Base-by-base conservation (phyloP, 306 rosid genomes). In the Myrica gale region DNA sequence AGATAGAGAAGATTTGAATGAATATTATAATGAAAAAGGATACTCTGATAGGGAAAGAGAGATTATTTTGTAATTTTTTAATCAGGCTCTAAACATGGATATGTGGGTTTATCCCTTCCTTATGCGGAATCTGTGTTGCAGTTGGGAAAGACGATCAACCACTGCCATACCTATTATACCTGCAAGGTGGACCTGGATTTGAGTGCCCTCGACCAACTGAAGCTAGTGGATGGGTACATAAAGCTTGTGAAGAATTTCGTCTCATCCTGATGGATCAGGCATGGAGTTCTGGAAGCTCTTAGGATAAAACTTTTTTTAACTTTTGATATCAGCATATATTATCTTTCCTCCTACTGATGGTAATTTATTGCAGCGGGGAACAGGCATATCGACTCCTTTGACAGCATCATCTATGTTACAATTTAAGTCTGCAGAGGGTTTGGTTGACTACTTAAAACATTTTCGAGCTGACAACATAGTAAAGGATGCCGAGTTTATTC, bases 101-200 rank as follows among this genome's bases (percentile, higher is more conserved):
- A 58, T 47, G 12, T 66, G 15, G 79, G 46, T 56, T 52, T 46
- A 26, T 69, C 76, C 56, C 47, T 85, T 58, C 58, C 76, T 52
- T 73, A 83, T 6, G 66, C 43, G 32, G 43, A 72, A 37, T 46
- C 39, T 78, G 65, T 76, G 69, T 76, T 76, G 79, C 89, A 95
- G 98, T 70, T 82, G 98, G 97, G 71, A 92, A 92, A 79, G 98
- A 90, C 82, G 93, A 88, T 73, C 89, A 87, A 53, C 45, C 79
- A 9, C 79, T 90, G 87, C 98, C 97, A 9, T 92, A 89, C 84
- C 83, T 95, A 61, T 75, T 95, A 78, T 92, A 45, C 85, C 88
- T 95, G 77, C 97, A 95, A 90, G 98, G 97, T 72, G 98, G 98
- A 79, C 98, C 98, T 37, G 98, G 98, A 68, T 95, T 85, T 81